Conservation (phyloP, 768 basidiomycete genomes). For the Cystoderma amianthinum region DNA sequence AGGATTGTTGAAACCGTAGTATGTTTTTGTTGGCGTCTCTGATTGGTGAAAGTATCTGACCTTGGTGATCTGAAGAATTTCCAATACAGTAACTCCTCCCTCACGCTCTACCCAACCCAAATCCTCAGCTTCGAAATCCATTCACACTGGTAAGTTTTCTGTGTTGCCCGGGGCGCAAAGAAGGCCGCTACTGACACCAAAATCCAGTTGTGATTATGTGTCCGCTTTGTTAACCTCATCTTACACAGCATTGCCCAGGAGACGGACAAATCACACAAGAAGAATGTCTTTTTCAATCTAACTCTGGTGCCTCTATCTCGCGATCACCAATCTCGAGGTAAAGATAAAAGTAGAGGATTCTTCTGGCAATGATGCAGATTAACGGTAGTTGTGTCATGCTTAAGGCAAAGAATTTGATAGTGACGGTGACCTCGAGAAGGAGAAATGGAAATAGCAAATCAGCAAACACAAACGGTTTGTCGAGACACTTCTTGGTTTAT, state of each 20-base stretch:
- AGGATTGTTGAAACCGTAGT: slow-evolving; percentile 94
- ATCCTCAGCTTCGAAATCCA: too few species aligned
- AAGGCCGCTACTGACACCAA: slow-evolving; percentile 46
- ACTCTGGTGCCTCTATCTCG: slow-evolving; percentile 79
- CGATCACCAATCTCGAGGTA: slow-evolving; percentile 72
- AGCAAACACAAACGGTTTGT: slow-evolving; percentile 86
- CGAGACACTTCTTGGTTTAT: slow-evolving; percentile 19
- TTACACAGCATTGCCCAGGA: slow-evolving; percentile 51
- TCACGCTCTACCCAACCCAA: too few species aligned
- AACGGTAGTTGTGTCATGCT: slow-evolving; percentile 37
- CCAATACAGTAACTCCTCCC: too few species aligned
- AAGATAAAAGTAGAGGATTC: slow-evolving; percentile 63
- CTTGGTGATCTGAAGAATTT: too few species aligned
- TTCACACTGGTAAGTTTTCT: too few species aligned
- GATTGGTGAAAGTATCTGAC: too few species aligned
- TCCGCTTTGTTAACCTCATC: slow-evolving; percentile 74
- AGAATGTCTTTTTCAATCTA: slow-evolving; percentile 66
- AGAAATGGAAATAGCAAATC: slow-evolving; percentile 70
- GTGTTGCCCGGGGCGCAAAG: slow-evolving; percentile 47
- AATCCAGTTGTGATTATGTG: slow-evolving; percentile 61
- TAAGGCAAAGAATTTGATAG: slow-evolving; percentile 33
- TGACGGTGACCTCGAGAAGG: slow-evolving; percentile 51
- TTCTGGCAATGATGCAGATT: slow-evolving; percentile 48
- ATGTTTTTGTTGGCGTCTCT: too few species aligned
- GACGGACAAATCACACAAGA: slow-evolving; percentile 52